Base-by-base conservation (phyloP, 1,284 basidiomycete genomes). In the Ceratobasidium sp. region DNA sequence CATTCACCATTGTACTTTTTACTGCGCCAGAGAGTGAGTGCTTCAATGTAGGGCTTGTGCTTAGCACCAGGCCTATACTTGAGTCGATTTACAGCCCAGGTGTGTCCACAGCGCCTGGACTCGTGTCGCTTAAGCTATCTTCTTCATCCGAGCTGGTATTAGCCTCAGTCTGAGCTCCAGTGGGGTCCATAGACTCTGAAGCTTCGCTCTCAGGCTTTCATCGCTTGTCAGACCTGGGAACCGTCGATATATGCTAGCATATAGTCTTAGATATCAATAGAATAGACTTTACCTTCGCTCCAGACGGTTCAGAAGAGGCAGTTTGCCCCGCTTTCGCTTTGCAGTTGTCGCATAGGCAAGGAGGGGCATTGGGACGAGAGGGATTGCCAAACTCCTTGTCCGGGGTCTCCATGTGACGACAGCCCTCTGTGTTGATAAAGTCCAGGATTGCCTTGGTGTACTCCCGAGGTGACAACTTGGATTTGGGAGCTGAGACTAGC, bases 351-450 rank as follows among this genome's bases (percentile, higher is more conserved):
- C 58, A 60, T 26, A 28, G 23, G 26, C 58, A 60, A 2, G 28
- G 58, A 12, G 23, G 13, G 3, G 2, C 58, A 4, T 60, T 6
- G 12, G 13, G 20, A 26, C 58, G 10, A 23, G 58, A 33, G 33
- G 58, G 58, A 26, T 60, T 60, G 13, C 33, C 58, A 33, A 23
- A 60, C 23, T 60, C 58, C 58, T 60, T 15, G 23, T 60, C 58
- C 20, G 28, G 13, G 13, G 28, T 26, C 10, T 23, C 26, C 13
- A 60, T 33, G n/a, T n/a, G n/a, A 4, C 58, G 58, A 28, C 58
- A 60, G 2, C 33, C 58, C 23, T 13, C 2, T 12, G 58, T 60
- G 58, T 60, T 60, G 58, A 60, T 60, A 26, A 60, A 60, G 2
- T 10, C 10, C 4, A 28, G 33, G 26, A 60, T 26, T 2, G 13